Base-by-base conservation (phyloP, 768 basidiomycete genomes). In the Kwoniella dendrophila region DNA sequence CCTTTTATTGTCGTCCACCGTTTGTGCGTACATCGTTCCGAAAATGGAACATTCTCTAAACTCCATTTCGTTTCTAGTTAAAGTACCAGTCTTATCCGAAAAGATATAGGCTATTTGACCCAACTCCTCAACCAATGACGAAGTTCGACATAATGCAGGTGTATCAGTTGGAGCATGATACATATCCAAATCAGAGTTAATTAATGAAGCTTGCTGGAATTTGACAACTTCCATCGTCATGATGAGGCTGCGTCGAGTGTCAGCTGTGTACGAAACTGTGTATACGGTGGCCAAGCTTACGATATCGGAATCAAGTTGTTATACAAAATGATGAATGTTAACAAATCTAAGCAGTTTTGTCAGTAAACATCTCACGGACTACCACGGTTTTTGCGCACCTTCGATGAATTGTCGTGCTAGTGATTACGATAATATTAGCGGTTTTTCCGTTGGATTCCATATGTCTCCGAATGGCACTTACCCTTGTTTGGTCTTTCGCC, bases 141-240 rank as follows among this genome's bases (percentile, higher is more conserved):
- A 98, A 0, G 96, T 99, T n/a, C 95, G 86, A 73, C 96, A 98
- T 24, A 98, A 83, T 0, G 96, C 96, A 0, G 96, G 93, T 0
- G 95, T 98, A 76, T 99, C 96, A 0, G 95, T 96, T 61, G 82
- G 86, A 11, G 88, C 86, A 78, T 98, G 89, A 80, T 99, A 99
- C 95, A 99, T 98, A 81, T 99, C 96, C 52, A 95, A 85, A 79
- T 95, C 96, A 26, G 86, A 92, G 79, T 98, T 99, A 83, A 99
- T 99, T 54, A 97, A 84, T 34, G 90, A 89, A 1, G 96, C 94
- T 81, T 98, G 96, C 61, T 96, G 93, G 74, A 89, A 98, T 78
- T 97, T 97, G 81, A 99, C 96, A 33, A 98, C 90, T 82, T 99
- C 96, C 89, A 98, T 98, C 3, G 96, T 98, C 70, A 99, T 96